Conservation (phyloP, 306 rosid species). For the Medicago lupulina region DNA sequence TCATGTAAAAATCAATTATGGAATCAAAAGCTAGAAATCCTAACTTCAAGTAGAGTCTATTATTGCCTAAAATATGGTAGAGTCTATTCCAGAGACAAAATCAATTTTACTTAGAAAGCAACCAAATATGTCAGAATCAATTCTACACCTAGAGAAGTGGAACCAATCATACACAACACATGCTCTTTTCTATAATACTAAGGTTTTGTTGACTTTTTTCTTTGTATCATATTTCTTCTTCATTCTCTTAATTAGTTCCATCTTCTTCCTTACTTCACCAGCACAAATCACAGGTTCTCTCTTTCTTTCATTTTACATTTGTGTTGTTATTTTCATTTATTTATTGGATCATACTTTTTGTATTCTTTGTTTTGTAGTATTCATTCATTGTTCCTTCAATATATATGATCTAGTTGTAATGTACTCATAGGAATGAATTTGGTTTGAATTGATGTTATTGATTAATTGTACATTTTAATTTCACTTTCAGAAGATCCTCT, state of each 20-base stretch:
- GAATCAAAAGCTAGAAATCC: no score
- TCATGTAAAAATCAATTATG: no score
- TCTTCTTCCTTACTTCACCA: neutral
- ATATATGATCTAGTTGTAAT: neutral
- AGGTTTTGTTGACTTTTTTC: neutral
- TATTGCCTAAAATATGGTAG: no score
- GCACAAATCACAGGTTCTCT: neutral
- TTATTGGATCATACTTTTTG: neutral
- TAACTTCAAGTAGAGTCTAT: no score
- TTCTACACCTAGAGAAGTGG: no score
- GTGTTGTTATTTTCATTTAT: neutral
- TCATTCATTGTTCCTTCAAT: neutral
- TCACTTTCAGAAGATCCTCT: neutral
- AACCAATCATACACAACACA: no score
- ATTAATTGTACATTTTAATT: neutral
- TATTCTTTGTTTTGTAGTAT: neutral
- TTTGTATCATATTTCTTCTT: no score
- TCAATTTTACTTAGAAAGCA: no score
- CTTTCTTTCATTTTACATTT: neutral
- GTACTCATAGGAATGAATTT: conserved; percentile 9
- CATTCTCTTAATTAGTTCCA: neutral
- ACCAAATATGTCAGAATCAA: no score
- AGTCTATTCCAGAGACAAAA: no score
- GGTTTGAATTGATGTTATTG: conserved; percentile 31
- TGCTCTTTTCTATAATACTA: neutral